These are phyloP conservation scores for Platanthera zijinensis DNA, from an alignment of 106 monocot species.

Conservation along the genomic window DNA sequence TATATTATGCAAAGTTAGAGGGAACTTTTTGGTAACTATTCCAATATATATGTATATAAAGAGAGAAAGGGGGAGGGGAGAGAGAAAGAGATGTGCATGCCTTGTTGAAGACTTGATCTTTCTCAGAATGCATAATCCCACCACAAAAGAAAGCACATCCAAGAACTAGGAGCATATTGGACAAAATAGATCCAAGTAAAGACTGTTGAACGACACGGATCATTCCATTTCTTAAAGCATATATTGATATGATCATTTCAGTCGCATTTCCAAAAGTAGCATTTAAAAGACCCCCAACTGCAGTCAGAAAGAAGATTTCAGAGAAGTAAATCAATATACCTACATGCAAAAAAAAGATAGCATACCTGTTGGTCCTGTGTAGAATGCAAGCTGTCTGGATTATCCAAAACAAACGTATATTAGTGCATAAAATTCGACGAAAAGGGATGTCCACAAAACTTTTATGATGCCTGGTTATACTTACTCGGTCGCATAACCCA, in stretches of 20 bases:
- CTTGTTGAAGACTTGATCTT: constrained; percentile 93
- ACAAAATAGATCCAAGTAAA: constrained; percentile 88
- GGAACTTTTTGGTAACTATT: too few relatives aligned
- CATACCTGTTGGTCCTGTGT: constrained; percentile 88
- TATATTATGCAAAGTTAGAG: too few relatives aligned
- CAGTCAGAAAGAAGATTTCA: background rate
- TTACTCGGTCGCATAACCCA: constrained; percentile 76
- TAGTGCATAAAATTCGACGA: constrained; percentile 1
- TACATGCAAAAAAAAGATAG: background rate
- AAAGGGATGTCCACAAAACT: background rate
- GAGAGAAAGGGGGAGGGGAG: background rate
- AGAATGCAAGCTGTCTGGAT: constrained; percentile 82
- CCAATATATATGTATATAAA: background rate
- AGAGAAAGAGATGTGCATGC: constrained; percentile 17
- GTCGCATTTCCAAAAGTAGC: constrained; percentile 99
- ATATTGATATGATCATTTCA: constrained; percentile 97
- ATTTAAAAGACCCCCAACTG: constrained; percentile 94
- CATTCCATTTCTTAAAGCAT: constrained; percentile 89
- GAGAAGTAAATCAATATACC: constrained; percentile 1
- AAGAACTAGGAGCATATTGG: constrained; percentile 96
- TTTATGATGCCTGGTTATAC: constrained; percentile 5
- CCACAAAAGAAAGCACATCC: constrained; percentile 96
- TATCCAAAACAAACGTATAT: constrained; percentile 12
- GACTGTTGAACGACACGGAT: constrained; percentile 97
- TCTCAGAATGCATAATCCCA: constrained; percentile 64